Conservation (phyloP, 192 early-diverging fungal genomes). For the Helicostylum pulchrum region DNA sequence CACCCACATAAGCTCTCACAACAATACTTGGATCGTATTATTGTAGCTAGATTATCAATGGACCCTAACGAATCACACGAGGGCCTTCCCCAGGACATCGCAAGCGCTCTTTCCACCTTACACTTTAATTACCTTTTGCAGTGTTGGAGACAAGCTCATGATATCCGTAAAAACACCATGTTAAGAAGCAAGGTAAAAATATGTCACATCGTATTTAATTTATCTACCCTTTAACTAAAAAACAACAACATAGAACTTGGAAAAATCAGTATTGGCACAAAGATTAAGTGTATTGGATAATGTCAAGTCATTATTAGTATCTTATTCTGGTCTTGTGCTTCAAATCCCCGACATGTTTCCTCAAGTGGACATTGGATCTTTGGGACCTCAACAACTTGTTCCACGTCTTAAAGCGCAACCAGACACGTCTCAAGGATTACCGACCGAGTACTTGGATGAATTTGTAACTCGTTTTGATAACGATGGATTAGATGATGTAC, state of each 20-base stretch:
- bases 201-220: no score
- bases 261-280: conserved; percentile 49
- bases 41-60: conserved; percentile 68
- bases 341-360: conserved; percentile 91
- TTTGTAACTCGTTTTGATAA: conserved; percentile 57
- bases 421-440: conserved; percentile 60
- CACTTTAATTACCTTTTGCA: conserved; percentile 64
- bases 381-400: conserved; percentile 47
- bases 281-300: conserved; percentile 59
- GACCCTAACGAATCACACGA: conserved; percentile 41
- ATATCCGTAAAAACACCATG: conserved; percentile 51
- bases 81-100: conserved; percentile 30
- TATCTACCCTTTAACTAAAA: not conserved
- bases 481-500: conserved; percentile 62
- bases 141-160: conserved; percentile 56
- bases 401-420: conserved; percentile 47
- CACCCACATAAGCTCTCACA: conserved; percentile 48
- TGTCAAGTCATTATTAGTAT: conserved; percentile 64
- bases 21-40: conserved; percentile 59
- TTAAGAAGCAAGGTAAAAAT: conserved; percentile 44
- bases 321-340: conserved; percentile 79
- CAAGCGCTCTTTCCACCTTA: conserved; percentile 30
- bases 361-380: conserved; percentile 38
- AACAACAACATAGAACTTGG: conserved; percentile 40
- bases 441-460: conserved; percentile 60